Percentiles rank a stretch among this genome's conserved stretches.
phyloP scores from a whole-genome alignment of 2,329 filamentous ascomycete genomes.

The Tolypocladium tropicale region DNA sequence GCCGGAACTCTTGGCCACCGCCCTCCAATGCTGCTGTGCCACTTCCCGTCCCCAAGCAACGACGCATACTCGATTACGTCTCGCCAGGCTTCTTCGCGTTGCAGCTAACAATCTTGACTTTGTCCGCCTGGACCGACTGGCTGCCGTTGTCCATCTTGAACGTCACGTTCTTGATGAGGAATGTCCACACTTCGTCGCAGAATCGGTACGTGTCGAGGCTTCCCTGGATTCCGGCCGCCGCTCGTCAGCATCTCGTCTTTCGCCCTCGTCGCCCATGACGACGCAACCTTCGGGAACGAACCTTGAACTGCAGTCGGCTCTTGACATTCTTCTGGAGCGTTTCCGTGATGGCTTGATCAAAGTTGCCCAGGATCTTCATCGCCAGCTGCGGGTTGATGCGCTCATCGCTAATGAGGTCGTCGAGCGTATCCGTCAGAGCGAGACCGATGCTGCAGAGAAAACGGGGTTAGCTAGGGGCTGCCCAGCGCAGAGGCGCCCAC shows the following conservation, averaged over 20 bases:
- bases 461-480: slow-evolving; percentile 1
- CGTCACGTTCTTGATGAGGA: slow-evolving; percentile 96
- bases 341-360: slow-evolving; percentile 87
- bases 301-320: slow-evolving; percentile 88
- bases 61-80: neutral
- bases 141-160: slow-evolving; percentile 88
- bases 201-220: slow-evolving; percentile 97
- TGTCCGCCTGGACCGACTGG: slow-evolving; percentile 68
- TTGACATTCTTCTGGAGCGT: slow-evolving; percentile 89
- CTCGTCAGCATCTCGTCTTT: slow-evolving; percentile 1
- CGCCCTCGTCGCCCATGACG: neutral
- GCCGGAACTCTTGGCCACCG: neutral
- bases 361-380: slow-evolving; percentile 96
- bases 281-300: slow-evolving; percentile 25
- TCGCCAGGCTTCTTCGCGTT: slow-evolving; percentile 66
- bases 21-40: neutral
- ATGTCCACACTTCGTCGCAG: slow-evolving; percentile 99
- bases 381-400: slow-evolving; percentile 96
- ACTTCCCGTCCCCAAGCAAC: neutral
- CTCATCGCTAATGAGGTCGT: slow-evolving; percentile 88
- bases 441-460: slow-evolving; percentile 82
- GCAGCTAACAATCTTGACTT: slow-evolving; percentile 97
- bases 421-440: slow-evolving; percentile 90
- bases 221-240: slow-evolving; percentile 44
- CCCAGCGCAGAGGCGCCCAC: neutral